Evolutionary conservation across 306 rosid species (phyloP), one percentile per base, ranked within the genome.

Genomic region (Lupinus albus): DNA sequence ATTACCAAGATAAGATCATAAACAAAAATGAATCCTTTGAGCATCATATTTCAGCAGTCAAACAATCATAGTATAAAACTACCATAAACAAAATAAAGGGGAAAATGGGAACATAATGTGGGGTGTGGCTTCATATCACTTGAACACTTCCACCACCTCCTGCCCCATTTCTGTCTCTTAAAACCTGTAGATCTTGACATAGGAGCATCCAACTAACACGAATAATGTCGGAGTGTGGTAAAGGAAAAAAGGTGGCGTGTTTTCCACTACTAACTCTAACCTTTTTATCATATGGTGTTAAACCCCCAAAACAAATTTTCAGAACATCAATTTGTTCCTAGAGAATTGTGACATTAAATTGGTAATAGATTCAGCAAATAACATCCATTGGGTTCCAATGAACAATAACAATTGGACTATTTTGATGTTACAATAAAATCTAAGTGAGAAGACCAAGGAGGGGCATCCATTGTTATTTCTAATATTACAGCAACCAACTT

Each of bases 31-130:
- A 7, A 59, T 16, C 11, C 13, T 54, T 65, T 14, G 38, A 25
- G 18, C 64, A 72, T 42, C 6, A 57, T 51, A 64, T 49, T 70
- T 53, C 39, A 36, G 13, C 13, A 21, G 67, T 32, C 41, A 77
- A 62, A 61, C 44, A 61, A 45, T 17, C 52, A 54, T 35, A 38
- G 30, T 42, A 49, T 25, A 45, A 21, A 35, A 42, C 33, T 5
- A 53, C 33, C 50, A 52, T 45, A 62, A 50, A 61, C 12, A 11
- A 14, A 59, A 42, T 35, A 30, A 51, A 61, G 54, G 25, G 33
- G 17, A 25, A 57, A 28, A 70, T 17, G 18, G 30, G 45, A 53
- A 53, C 46, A n/a, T 4, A 20, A 44, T 13, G 11, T 51, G 33
- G 28, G 35, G 35, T 41, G 36, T 3, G 63, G 39, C 15, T 67